Percentiles rank a stretch among this genome's conserved stretches.
These are phyloP conservation scores for Arabidopsis hybrid DNA, from an alignment of 441 rosid genomes.

Conservation along the genomic window DNA sequence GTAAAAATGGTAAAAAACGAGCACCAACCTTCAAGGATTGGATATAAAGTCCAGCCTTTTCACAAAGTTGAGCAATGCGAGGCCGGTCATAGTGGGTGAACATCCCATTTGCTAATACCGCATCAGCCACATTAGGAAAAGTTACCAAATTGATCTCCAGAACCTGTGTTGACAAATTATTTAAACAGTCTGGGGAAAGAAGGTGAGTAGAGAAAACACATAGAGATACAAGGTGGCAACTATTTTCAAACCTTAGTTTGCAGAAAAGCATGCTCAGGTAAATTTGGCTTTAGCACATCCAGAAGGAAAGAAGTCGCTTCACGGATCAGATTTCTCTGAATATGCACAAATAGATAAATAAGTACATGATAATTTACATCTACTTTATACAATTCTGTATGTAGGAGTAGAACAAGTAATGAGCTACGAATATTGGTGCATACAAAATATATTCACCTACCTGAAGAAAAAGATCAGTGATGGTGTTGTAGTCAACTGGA, in stretches of 20 bases:
- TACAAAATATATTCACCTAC: slow-evolving; percentile 47
- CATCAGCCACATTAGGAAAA: slow-evolving; percentile 98
- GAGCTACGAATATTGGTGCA: slow-evolving; percentile 10
- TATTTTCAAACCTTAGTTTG: slow-evolving; percentile 82
- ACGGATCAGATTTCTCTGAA: slow-evolving; percentile 94
- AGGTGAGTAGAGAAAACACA: slow-evolving; percentile 18
- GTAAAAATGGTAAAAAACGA: slow-evolving; percentile 21
- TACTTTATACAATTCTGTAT: slow-evolving; percentile 10
- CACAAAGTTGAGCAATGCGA: slow-evolving; percentile 97
- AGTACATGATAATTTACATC: slow-evolving; percentile 10
- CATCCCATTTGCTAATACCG: slow-evolving; percentile 97
- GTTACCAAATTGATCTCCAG: slow-evolving; percentile 98
- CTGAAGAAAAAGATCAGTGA: slow-evolving; percentile 99
- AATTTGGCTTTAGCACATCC: slow-evolving; percentile 97
- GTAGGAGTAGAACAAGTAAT: slow-evolving; percentile 8
- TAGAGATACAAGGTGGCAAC: slow-evolving; percentile 22
- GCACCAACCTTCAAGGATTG: slow-evolving; percentile 83
- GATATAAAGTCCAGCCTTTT: slow-evolving; percentile 93
- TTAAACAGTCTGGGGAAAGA: slow-evolving; percentile 31
- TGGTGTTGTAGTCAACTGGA: slow-evolving; percentile 95
- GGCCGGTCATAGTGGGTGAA: slow-evolving; percentile 98
- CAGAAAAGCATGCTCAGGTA: slow-evolving; percentile 93
- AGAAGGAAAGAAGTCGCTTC: slow-evolving; percentile 98
- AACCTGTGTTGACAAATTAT: slow-evolving; percentile 59
- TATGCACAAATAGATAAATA: slow-evolving; percentile 21